Percentiles rank a stretch among this genome's conserved stretches.
These are phyloP conservation scores for Boletus rubroflammeus DNA, from an alignment of 768 basidiomycete species.

Conservation along the genomic window DNA sequence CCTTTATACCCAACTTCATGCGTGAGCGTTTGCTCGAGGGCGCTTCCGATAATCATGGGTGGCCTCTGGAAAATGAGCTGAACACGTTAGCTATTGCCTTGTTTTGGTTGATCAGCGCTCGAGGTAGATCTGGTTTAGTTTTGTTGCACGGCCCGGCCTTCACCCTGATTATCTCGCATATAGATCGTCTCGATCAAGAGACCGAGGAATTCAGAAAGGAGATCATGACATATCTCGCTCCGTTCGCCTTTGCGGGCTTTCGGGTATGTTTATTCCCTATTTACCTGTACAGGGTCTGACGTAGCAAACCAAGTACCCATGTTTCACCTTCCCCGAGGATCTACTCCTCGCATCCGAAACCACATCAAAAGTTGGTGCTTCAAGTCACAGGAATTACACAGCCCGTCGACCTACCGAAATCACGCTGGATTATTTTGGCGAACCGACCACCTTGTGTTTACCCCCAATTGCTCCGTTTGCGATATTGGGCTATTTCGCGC, in stretches of 20 bases:
- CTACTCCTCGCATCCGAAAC: constrained; percentile 22
- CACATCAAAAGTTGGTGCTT: constrained; percentile 12
- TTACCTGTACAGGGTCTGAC: constrained; percentile 7
- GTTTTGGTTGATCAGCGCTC: constrained; percentile 45
- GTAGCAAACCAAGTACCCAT: constrained; percentile 30
- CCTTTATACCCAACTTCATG: constrained; percentile 40
- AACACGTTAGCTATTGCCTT: constrained; percentile 46
- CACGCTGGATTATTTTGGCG: constrained; percentile 44
- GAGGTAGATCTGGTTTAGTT: constrained; percentile 5
- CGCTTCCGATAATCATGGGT: constrained; percentile 39
- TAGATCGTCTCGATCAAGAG: constrained; percentile 33
- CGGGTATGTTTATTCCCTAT: constrained; percentile 36
- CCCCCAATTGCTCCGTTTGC: constrained; percentile 47
- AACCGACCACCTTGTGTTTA: constrained; percentile 29
- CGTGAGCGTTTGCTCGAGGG: constrained; percentile 38
- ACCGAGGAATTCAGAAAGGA: constrained; percentile 30
- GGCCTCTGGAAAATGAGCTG: constrained; percentile 46
- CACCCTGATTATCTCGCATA: neutral
- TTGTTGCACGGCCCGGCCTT: neutral
- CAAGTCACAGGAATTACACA: constrained; percentile 28
- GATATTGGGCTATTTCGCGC: constrained; percentile 45
- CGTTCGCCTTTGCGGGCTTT: constrained; percentile 48
- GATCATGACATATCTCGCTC: constrained; percentile 37
- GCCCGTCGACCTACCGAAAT: constrained; percentile 29
- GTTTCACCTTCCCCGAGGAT: constrained; percentile 38